phyloP scores from a whole-genome alignment of 1,284 basidiomycete genomes.

The Puccinia hordei region DNA sequence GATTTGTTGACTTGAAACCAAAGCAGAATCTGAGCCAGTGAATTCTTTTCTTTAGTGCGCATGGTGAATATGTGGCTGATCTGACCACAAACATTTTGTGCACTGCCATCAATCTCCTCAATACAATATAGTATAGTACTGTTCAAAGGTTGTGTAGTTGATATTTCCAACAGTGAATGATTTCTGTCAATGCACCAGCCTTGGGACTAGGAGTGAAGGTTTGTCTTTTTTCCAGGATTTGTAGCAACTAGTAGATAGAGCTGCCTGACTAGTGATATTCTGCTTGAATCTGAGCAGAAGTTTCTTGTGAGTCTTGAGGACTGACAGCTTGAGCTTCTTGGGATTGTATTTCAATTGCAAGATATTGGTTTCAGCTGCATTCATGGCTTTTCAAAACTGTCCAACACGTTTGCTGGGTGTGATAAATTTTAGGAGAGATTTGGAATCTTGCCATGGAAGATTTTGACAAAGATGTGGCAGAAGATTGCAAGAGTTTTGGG shows the following conservation, averaged over 20 bases:
- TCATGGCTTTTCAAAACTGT: conserved; percentile 26
- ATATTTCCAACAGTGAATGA: background rate
- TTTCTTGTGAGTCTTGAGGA: background rate
- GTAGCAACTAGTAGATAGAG: conserved; percentile 21
- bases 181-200: conserved; percentile 26
- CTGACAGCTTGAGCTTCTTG: conserved; percentile 4
- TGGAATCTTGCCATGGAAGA: background rate
- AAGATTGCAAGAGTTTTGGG: conserved; percentile 3
- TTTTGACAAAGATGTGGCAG: background rate
- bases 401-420: conserved; percentile 7
- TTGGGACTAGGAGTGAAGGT: background rate
- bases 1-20: conserved; percentile 31
- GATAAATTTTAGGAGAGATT: conserved; percentile 16
- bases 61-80: conserved; percentile 42
- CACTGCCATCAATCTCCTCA: background rate
- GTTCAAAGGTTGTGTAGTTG: conserved; percentile 14
- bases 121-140: conserved; percentile 20
- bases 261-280: background rate
- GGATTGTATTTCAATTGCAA: conserved; percentile 4
- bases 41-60: background rate
- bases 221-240: background rate
- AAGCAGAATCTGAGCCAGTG: background rate
- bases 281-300: background rate
- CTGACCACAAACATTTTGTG: conserved; percentile 6
- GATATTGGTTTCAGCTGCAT: background rate